phyloP scores from a whole-genome alignment of 164 flowering plant genomes.

The Vitis vinifera region ASM3070453v1 NC_081807.1:13500501-13501000 shows the following conservation, averaged over 20 bases:
- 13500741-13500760: not conserved
- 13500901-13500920: no score
- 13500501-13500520: slow-evolving; percentile 75
- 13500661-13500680: not conserved
- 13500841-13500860: not conserved
- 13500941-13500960: no score
- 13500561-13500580: not conserved
- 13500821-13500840: not conserved
- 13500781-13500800: not conserved
- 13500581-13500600: not conserved
- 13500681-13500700: slow-evolving; percentile 34
- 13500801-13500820: not conserved
- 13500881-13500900: not conserved
- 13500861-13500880: not conserved
- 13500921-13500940: no score
- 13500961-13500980: no score
- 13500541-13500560: not conserved
- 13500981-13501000: no score
- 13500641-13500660: slow-evolving; percentile 2
- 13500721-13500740: slow-evolving; percentile 51
- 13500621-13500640: slow-evolving; percentile 18
- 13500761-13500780: not conserved
- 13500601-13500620: not conserved
- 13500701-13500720: slow-evolving; percentile 99
- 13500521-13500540: slow-evolving; percentile 20